Evolutionary conservation across 176 grass and related monocot genomes (phyloP), one percentile per base, ranked within the genome.

Genomic region (Saccharum spontaneum): DNA sequence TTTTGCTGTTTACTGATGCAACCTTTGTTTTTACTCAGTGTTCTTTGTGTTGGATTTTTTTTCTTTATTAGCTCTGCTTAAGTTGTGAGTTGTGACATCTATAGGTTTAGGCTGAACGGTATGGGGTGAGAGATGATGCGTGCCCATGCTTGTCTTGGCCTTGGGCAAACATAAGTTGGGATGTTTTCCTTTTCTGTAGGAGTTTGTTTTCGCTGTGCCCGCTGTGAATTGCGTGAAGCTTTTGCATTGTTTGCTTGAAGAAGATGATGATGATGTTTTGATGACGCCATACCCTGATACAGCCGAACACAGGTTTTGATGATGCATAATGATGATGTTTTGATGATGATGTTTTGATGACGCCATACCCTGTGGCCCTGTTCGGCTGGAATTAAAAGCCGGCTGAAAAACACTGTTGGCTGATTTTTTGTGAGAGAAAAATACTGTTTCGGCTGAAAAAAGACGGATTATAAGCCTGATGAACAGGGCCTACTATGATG

Each of bases 1-100:
- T 85, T 62, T 79, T 74, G 28, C 26, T 23, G 18, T 48, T 68
- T 33, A 69, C 48, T 69, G 59, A 67, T 68, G 43, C 75, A 84
- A 44, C 72, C 8, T 36, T 68, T 18, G 40, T 8, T 31, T 5
- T 75, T 37, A 60, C 57, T 20, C 40, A 55, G 65, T 88, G 67
- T 12, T 34, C 46, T 34, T 31, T 34, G 10, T 69, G 9, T 75
- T 33, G 49, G 85, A 31, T 31, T 31, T 15, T 71, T 45, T 3
- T 45, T 45, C 5, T 69, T 70, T 3, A 16, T 7, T 12, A 74
- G 23, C 5, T 49, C 14, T 74, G 24, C 14, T 2, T n/a, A 24
- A 7, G 20, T 30, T 64, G 69, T 48, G 71, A 15, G 20, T 59
- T 59, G 20, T 23, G 55, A 7, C 8, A 61, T 16, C 43, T 50